These are phyloP conservation scores for Leccinum olivaceopallidum DNA, from an alignment of 768 basidiomycete species.

Conservation along the genomic window DNA sequence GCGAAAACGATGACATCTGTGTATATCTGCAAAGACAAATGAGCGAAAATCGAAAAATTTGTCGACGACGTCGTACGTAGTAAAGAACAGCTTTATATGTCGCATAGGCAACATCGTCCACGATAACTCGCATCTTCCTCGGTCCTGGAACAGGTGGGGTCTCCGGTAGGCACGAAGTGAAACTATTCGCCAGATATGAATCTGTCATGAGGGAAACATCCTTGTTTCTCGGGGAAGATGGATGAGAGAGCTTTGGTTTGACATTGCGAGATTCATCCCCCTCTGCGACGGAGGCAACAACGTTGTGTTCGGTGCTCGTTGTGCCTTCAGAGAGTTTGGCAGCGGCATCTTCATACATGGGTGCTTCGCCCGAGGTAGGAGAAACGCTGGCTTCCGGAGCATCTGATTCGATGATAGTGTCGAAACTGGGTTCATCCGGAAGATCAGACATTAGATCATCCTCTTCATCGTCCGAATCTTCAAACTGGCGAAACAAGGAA, in stretches of 20 bases:
- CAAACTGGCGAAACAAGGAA: slow-evolving; percentile 35
- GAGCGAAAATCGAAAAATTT: slow-evolving; percentile 4
- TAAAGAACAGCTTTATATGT: slow-evolving; percentile 72
- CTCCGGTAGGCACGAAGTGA: neutral
- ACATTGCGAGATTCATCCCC: slow-evolving; percentile 31
- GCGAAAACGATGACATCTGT: slow-evolving; percentile 85
- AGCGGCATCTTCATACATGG: slow-evolving; percentile 8
- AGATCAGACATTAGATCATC: slow-evolving; percentile 42
- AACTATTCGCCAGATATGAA: neutral
- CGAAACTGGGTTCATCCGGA: slow-evolving; percentile 34
- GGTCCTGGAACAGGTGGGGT: slow-evolving; percentile 40
- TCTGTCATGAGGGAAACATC: slow-evolving; percentile 22
- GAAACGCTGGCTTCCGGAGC: slow-evolving; percentile 8
- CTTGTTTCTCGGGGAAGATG: slow-evolving; percentile 40
- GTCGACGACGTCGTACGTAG: slow-evolving; percentile 52
- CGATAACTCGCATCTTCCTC: slow-evolving; percentile 50
- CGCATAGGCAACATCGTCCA: slow-evolving; percentile 58
- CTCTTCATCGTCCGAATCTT: slow-evolving; percentile 56
- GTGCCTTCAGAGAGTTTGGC: slow-evolving; percentile 5
- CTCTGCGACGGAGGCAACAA: neutral
- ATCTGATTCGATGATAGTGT: slow-evolving; percentile 28
- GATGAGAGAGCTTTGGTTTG: slow-evolving; percentile 36
- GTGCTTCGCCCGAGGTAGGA: neutral
- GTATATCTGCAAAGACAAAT: slow-evolving; percentile 56
- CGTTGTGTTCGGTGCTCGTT: neutral